Conservation (phyloP, 192 early-diverging fungal species). For the Coemansia sp. region DNA sequence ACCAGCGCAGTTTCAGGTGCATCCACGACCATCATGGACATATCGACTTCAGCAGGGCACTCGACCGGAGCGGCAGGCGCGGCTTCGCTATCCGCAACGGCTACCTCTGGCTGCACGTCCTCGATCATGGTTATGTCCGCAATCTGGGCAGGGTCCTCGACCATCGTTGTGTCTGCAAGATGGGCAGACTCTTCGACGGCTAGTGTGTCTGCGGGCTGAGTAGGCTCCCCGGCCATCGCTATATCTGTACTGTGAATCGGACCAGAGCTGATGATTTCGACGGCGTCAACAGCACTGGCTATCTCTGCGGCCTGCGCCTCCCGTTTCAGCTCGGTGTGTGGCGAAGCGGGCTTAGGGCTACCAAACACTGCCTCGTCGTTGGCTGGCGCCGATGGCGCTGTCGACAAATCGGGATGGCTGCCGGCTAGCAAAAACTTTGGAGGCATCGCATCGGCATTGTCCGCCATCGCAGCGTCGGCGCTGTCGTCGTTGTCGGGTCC, state of each 20-base stretch:
- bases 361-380: constrained; percentile 5
- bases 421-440: constrained; percentile 1
- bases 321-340: not conserved
- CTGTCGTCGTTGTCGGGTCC: no score
- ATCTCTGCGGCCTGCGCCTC: not conserved
- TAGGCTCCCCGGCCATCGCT: no score
- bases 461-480: not conserved
- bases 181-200: not conserved
- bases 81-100: no score
- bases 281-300: not conserved
- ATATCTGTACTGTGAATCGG: not conserved
- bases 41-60: not conserved
- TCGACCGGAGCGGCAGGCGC: not conserved
- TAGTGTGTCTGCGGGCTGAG: not conserved
- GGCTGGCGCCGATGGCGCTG: not conserved
- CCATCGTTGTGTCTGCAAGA: no score
- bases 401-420: not conserved
- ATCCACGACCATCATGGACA: not conserved
- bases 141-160: not conserved
- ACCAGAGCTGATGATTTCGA: not conserved
- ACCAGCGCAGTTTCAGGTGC: not conserved
- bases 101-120: no score
- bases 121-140: not conserved
- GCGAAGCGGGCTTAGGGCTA: not conserved
- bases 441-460: not conserved